Base-by-base conservation (phyloP, 108 stramenopile species). In the Cylindrotheca closterium region DNA sequence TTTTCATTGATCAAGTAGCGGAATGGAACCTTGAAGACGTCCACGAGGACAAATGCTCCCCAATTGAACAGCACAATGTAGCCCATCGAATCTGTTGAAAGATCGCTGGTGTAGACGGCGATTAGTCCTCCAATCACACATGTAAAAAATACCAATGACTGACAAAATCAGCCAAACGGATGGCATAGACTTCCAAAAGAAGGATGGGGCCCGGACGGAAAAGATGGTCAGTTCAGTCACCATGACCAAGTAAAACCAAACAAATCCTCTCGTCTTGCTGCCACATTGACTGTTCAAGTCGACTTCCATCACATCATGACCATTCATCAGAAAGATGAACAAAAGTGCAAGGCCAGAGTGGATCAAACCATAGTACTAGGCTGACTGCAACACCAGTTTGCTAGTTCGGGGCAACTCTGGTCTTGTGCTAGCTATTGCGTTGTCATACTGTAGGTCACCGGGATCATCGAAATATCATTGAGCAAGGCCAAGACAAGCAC, bases 391-490 rank as follows among this genome's bases (percentile, higher is more conserved):
- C 28, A 91, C 76, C 18, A 94, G 63, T 26, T 75, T 74, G 8
- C 55, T 50, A 4, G 86, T 73, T 27, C 57, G 56, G 26, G 68
- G 75, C 17, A 70, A 27, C 55, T 76, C 58, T 32, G 73, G 71
- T 1, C 29, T 37, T 22, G 32, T 55, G 0, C 8, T 29, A 8
- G 89, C 88, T n/a, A 60, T 37, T 32, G 85, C 87, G 63, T 89
- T 80, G 74, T 96, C 94, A 56, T 93, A 87, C 4, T 88, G 89
- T 27, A 96, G 10, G 37, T 42, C 7, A 7, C 92, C 25, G 91
- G 84, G 56, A 95, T 89, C 84, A 84, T 88, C 4, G 66, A 74
- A 24, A 91, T 81, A 63, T 96, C 93, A 79, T 96, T 96, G 23
- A 95, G 63, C 19, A 94, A 61, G 4, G 96, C 91, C 59, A 93